These are phyloP conservation scores for Aspergillus campestris DNA, from an alignment of 495 filamentous ascomycete genomes.

Conservation along the genomic window DNA sequence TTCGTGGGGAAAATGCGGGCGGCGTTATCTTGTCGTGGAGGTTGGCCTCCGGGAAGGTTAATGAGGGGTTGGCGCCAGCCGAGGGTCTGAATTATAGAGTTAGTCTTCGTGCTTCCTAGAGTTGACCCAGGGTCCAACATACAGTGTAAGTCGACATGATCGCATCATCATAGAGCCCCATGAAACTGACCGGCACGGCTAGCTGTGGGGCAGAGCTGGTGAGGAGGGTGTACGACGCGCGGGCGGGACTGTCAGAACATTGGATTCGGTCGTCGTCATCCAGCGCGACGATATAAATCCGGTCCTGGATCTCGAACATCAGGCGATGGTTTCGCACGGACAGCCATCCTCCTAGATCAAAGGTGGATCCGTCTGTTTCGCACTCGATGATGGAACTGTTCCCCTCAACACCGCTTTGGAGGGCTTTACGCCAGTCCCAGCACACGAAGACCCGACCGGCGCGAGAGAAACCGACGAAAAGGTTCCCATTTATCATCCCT, in stretches of 20 bases:
- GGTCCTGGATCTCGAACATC: conserved; percentile 36
- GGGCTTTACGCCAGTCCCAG: conserved; percentile 30
- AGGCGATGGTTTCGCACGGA: conserved; percentile 31
- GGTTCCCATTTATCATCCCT: conserved; percentile 26
- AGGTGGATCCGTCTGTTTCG: conserved; percentile 25
- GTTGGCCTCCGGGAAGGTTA: conserved; percentile 10
- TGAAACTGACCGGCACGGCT: conserved; percentile 31
- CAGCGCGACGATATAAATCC: conserved; percentile 28
- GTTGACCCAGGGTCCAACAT: conserved; percentile 1
- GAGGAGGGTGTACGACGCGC: conserved; percentile 27
- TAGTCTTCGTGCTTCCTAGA: conserved; percentile 1
- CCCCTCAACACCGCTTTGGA: conserved; percentile 13
- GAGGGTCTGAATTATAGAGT: conserved; percentile 20
- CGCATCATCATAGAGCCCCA: conserved; percentile 30
- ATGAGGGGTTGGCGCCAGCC: conserved; percentile 22
- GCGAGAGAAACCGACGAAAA: conserved; percentile 33
- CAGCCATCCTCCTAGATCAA: conserved; percentile 34
- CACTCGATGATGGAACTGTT: conserved; percentile 28
- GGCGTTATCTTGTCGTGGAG: conserved; percentile 8
- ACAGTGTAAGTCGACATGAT: conserved; percentile 35
- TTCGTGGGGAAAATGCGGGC: conserved; percentile 31
- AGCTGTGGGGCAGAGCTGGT: conserved; percentile 30
- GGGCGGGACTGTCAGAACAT: conserved; percentile 14
- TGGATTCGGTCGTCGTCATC: conserved; percentile 26
- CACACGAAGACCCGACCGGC: conserved; percentile 32